Conservation (phyloP, 106 monocot species). For the Dendrobium catenatum region DNA sequence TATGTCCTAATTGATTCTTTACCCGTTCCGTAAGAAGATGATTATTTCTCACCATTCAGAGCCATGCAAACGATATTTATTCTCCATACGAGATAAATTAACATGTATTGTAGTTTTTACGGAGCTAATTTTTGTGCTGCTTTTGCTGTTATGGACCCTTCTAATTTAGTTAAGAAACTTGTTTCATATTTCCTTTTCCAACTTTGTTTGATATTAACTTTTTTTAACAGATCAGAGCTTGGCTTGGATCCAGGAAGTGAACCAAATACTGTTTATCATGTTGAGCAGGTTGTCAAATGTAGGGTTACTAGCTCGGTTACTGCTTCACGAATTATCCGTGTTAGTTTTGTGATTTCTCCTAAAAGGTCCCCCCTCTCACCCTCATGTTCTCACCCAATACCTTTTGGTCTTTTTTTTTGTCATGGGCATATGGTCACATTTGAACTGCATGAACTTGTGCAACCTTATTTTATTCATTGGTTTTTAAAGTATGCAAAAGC, state of each 20-base stretch:
- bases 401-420: background rate
- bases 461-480: background rate
- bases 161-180: background rate
- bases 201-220: background rate
- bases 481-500: background rate
- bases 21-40: background rate
- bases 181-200: background rate
- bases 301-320: conserved; percentile 54
- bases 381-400: background rate
- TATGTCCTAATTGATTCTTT: background rate
- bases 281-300: conserved; percentile 96
- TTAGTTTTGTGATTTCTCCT: conserved; percentile 66
- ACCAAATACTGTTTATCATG: conserved; percentile 56
- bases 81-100: background rate
- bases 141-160: no score
- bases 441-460: background rate
- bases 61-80: background rate
- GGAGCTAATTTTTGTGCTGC: background rate
- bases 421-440: background rate
- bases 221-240: conserved; percentile 70
- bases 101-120: conserved; percentile 2
- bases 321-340: conserved; percentile 38
- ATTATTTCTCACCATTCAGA: background rate
- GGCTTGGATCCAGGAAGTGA: conserved; percentile 75
- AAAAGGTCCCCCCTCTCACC: conserved; percentile 42